A percentile compares a stretch with the other conserved stretches of the same genome.
Conservation (phyloP, 2,329 filamentous ascomycete genomes). For the Neonectria neomacrospora region DNA sequence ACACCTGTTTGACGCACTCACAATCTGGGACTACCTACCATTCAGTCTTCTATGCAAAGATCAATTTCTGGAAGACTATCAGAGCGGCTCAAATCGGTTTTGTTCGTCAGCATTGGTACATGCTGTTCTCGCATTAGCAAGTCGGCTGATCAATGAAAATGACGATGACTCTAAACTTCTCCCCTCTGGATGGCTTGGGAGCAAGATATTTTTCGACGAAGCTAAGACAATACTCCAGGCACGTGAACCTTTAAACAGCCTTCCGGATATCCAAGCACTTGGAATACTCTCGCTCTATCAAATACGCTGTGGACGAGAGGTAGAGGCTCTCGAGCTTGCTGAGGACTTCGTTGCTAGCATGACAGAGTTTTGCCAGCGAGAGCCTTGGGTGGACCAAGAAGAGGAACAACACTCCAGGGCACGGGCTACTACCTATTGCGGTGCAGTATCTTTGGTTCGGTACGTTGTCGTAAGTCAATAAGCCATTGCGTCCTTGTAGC, state of each 20-base stretch:
- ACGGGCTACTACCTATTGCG: neutral
- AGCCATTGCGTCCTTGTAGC: neutral
- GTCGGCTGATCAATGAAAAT: neutral
- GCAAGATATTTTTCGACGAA: neutral
- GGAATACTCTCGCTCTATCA: neutral
- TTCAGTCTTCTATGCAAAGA: slow-evolving; percentile 6
- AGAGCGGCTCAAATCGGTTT: neutral
- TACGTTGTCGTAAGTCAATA: neutral
- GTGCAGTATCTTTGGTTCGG: slow-evolving; percentile 2
- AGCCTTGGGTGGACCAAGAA: neutral
- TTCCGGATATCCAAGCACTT: neutral
- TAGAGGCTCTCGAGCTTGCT: neutral
- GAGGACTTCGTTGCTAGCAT: neutral
- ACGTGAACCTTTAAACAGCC: neutral
- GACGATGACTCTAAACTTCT: neutral
- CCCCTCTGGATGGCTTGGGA: neutral
- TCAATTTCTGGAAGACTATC: slow-evolving; percentile 17
- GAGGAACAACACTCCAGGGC: neutral
- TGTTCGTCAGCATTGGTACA: neutral
- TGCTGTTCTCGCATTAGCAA: neutral
- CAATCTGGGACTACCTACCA: slow-evolving; percentile 25
- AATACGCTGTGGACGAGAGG: neutral
- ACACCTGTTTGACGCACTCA: slow-evolving; percentile 19
- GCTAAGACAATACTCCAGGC: neutral
- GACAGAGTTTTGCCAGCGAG: neutral